Evolutionary conservation across 345 rosid genomes (phyloP), one percentile per base, ranked within the genome.

Genomic region (Laguncularia racemosa): DNA sequence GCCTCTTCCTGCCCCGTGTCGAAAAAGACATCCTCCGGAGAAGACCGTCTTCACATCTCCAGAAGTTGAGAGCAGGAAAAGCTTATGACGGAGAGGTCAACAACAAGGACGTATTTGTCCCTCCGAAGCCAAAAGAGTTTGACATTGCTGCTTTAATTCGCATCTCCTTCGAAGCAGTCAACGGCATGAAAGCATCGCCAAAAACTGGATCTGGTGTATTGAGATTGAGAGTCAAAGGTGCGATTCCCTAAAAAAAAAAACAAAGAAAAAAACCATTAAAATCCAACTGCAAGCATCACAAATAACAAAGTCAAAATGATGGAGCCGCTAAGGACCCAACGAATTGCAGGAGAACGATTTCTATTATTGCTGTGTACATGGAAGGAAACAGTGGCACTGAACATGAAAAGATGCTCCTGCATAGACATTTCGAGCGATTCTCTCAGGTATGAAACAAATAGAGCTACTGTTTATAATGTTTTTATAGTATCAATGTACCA

Each of bases 81-180:
- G 9, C 7, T 33, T 64, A 65, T 11, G 58, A 57, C 20, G 71
- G 68, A 50, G 85, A 18, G 3, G 82, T 46, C 71, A 93, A 76
- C 50, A 93, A 75, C 57, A 85, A 75, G 53, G 90, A 89, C 23
- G 96, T 88, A 66, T 93, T 89, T 40, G 97, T 85, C 61, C 97
- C 99, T 59, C 99, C 96, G 64, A 89, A 93, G 60, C 90, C 99
- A 59, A 93, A 93, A 46, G 96, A 89, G 67, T 87, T 85, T 8
- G 96, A 89, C 81, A 93, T 60, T n/a, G 92, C 85, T 13, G 81
- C 88, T 63, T 71, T 64, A 65, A 89, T 20, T 9, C 50, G 72
- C 96, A 89, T 82, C 80, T 87, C 72, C 59, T 76, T 84, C 0
- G 96, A 85, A 60, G 76, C 61, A 40, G 75, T 76, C 76, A 85